These are phyloP conservation scores for Syzygium grande DNA, from an alignment of 345 rosid species.

Conservation along the genomic window DNA sequence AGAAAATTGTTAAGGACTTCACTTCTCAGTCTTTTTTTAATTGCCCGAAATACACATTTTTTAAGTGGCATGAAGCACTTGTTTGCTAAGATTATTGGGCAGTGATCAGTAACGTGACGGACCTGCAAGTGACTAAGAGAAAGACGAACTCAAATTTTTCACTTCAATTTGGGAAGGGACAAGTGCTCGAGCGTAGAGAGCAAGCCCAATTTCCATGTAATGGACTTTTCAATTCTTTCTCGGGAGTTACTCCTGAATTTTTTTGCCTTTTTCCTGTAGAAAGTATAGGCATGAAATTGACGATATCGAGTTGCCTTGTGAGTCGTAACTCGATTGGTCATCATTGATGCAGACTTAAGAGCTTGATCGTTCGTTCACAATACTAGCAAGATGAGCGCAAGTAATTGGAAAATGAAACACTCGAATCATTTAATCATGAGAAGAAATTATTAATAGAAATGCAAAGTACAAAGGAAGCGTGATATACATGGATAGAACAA, in stretches of 20 bases:
- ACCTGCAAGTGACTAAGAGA: background rate
- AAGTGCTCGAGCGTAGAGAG: background rate
- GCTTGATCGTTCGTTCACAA: background rate
- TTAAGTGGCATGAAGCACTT: background rate
- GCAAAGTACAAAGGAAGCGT: background rate
- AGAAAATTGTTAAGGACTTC: too few species aligned
- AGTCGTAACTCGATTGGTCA: background rate
- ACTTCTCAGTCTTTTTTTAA: background rate
- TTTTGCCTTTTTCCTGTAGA: too few species aligned
- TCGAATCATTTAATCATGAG: background rate
- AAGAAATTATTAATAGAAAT: background rate
- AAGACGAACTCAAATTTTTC: background rate
- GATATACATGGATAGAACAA: background rate
- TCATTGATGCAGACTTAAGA: background rate
- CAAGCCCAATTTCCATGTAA: background rate
- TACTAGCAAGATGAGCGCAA: background rate
- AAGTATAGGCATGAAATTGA: background rate
- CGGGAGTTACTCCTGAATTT: too few species aligned
- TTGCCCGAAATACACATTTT: background rate
- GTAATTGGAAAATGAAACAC: background rate
- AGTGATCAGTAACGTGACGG: background rate
- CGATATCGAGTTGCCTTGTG: background rate
- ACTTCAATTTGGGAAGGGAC: background rate
- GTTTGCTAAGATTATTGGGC: background rate
- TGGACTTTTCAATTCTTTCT: background rate